phyloP scores from a whole-genome alignment of 2,329 filamentous ascomycete species.

The Fusarium odoratissimum region DNA sequence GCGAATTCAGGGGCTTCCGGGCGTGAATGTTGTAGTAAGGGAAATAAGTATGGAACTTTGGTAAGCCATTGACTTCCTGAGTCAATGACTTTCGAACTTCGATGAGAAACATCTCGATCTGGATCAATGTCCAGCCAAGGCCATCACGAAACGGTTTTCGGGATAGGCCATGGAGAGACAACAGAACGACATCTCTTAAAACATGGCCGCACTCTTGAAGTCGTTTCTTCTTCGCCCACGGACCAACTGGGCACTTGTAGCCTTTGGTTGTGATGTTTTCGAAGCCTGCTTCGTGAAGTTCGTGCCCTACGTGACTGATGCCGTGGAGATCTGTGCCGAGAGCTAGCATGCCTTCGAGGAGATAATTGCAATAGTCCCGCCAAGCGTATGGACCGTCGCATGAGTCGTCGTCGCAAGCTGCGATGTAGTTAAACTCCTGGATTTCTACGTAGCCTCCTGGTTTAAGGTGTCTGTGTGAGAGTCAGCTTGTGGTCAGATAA shows the following conservation, averaged over 20 bases:
- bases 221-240: slow-evolving; percentile 58
- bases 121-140: slow-evolving; percentile 54
- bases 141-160: slow-evolving; percentile 54
- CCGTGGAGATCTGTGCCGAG: slow-evolving; percentile 58
- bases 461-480: slow-evolving; percentile 58
- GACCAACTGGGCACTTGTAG: slow-evolving; percentile 61
- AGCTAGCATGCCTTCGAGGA: slow-evolving; percentile 54
- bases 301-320: slow-evolving; percentile 50
- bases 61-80: slow-evolving; percentile 49
- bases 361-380: slow-evolving; percentile 58
- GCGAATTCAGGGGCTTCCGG: slow-evolving; percentile 49
- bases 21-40: slow-evolving; percentile 55
- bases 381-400: slow-evolving; percentile 59
- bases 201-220: slow-evolving; percentile 60
- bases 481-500: neutral
- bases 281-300: slow-evolving; percentile 58
- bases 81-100: slow-evolving; percentile 55
- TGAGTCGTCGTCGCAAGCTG: slow-evolving; percentile 59
- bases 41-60: slow-evolving; percentile 54
- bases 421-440: slow-evolving; percentile 58
- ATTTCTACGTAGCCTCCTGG: slow-evolving; percentile 64
- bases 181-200: slow-evolving; percentile 56
- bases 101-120: slow-evolving; percentile 58
- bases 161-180: slow-evolving; percentile 54
- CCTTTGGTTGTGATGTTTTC: slow-evolving; percentile 53